phyloP scores from a whole-genome alignment of 768 basidiomycete species.

The Daedalea quercina region DNA sequence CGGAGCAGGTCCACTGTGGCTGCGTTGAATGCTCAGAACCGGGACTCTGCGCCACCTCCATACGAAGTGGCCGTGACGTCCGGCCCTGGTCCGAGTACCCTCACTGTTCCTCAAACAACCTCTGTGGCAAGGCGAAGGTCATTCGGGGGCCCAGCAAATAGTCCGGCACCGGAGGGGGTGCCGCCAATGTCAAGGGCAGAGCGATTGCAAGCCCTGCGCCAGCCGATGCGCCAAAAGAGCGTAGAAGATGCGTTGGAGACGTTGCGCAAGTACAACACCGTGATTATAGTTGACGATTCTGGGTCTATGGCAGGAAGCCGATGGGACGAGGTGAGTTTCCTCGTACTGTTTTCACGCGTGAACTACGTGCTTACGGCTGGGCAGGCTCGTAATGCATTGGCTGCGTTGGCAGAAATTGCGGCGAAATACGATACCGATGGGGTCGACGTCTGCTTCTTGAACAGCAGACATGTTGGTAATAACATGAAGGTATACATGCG shows the following conservation, averaged over 20 bases:
- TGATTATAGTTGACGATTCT: conserved; percentile 58
- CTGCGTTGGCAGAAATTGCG: conserved; percentile 41
- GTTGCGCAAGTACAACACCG: conserved; percentile 45
- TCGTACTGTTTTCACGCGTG: neutral
- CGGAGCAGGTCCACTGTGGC: conserved; percentile 11
- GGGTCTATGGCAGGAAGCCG: conserved; percentile 41
- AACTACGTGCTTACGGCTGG: neutral
- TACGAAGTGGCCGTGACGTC: conserved; percentile 12
- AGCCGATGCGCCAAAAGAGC: conserved; percentile 13
- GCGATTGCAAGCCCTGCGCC: conserved; percentile 6
- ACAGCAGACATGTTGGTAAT: conserved; percentile 24
- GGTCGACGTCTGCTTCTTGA: conserved; percentile 58
- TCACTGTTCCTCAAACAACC: neutral
- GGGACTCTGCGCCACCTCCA: conserved; percentile 11
- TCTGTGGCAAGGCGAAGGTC: neutral
- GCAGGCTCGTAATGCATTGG: conserved; percentile 41
- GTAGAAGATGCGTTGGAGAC: conserved; percentile 25
- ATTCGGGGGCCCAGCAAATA: neutral
- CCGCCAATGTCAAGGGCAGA: neutral
- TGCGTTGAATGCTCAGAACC: conserved; percentile 1
- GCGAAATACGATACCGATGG: conserved; percentile 48
- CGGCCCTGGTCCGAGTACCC: neutral
- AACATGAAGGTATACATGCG: conserved; percentile 32
- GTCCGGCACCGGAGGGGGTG: neutral
- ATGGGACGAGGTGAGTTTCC: conserved; percentile 42